Base-by-base conservation (phyloP, 805 yeast species). In the Spathaspora gorwiae region DNA sequence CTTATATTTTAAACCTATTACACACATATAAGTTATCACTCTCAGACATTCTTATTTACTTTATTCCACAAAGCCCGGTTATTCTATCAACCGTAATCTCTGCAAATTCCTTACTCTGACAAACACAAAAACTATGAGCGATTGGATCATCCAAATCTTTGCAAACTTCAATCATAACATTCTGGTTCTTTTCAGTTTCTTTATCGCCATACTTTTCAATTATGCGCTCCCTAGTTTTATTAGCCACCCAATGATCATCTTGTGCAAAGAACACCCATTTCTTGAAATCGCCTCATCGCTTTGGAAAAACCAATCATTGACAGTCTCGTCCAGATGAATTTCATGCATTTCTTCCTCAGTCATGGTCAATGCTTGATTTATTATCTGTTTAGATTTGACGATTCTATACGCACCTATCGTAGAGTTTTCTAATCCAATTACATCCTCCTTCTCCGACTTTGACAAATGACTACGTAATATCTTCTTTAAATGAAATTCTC, bases 241-340 rank as follows among this genome's bases (percentile, higher is more conserved):
- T 69, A 45, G 70, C 68, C 2, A 84, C 82, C 90, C 90, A 84
- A 55, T 80, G 80, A 56, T 84, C 92, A 27, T 65, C 55, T n/a
- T 60, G 61, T 6, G 84, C 83, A 51, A 80, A 81, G 45, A 76
- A 75, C 4, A 70, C 57, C 86, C 86, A 82, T n/a, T 78, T 62
- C 24, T 58, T 61, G 7, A 54, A 49, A 37, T 60, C 57, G 63
- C 53, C 8, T 61, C 49, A 27, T 51, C 52, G 6, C 54, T 48
- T 40, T 30, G 14, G 45, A 76, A 72, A 45, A 74, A 72, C 56
- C 74, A 64, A 40, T 73, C 73, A 63, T 85, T 83, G 47, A 79
- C 68, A 7, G 59, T 69, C 53, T 71, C 71, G 38, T 78, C 79
- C n/a, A 69, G 62, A 35, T 67, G 66, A 27, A 84, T 82, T 5